Percentiles rank a stretch among this genome's conserved stretches.
Conservation (phyloP, 2,329 filamentous ascomycete genomes). For the Ramularia endophylla region DNA sequence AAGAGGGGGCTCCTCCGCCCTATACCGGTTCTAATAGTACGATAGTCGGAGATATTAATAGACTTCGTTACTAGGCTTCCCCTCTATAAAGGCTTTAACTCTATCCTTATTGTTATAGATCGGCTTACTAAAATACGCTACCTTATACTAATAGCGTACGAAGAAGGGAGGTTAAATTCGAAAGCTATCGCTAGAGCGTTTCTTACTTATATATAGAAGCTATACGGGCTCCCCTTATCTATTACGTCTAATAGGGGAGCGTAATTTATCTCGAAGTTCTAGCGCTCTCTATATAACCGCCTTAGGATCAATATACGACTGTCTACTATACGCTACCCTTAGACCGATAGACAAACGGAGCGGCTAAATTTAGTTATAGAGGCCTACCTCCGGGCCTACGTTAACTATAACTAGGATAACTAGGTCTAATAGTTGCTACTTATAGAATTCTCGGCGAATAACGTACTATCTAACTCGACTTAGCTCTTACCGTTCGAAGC, state of each 20-base stretch:
- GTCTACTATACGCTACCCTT: neutral
- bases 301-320: neutral
- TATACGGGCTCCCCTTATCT: constrained; percentile 8
- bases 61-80: neutral
- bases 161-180: constrained; percentile 4
- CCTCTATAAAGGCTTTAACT: constrained; percentile 4
- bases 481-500: neutral
- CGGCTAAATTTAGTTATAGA: too few species aligned
- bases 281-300: constrained; percentile 1
- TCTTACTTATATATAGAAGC: constrained; percentile 8
- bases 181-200: constrained; percentile 6
- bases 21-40: neutral
- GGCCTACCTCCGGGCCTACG: constrained; percentile 1
- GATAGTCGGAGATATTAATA: too few species aligned
- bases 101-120: constrained; percentile 18
- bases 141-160: constrained; percentile 8
- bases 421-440: constrained; percentile 3
- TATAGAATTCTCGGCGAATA: too few species aligned
- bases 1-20: neutral
- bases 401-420: constrained; percentile 2
- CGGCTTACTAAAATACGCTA: constrained; percentile 17
- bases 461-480: neutral
- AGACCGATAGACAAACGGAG: too few species aligned
- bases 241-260: constrained; percentile 11
- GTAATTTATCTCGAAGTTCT: constrained; percentile 17